Evolutionary conservation across 768 basidiomycete species (phyloP).

Genomic region (Amylocystis lapponica): DNA sequence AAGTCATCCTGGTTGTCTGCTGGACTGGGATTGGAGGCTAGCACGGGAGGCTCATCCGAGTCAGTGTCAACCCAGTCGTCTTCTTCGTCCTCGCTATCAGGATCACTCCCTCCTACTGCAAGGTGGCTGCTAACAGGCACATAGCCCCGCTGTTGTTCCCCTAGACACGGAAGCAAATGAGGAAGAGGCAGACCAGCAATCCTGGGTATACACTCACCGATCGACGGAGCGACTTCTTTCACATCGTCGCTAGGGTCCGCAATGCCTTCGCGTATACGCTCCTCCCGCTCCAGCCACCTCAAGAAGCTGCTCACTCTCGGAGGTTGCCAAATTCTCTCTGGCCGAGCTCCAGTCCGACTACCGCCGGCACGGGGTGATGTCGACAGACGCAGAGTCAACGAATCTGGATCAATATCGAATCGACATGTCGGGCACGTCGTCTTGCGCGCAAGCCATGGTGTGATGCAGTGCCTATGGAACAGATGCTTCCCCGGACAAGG

Average conservation of each 20-base stretch:
- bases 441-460: slow-evolving; percentile 79
- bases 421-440: slow-evolving; percentile 83
- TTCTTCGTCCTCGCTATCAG: background rate
- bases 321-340: slow-evolving; percentile 14
- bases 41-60: too few species aligned
- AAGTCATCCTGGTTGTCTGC: too few species aligned
- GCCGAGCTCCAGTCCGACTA: background rate
- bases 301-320: slow-evolving; percentile 12
- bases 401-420: slow-evolving; percentile 77
- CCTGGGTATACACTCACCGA: background rate
- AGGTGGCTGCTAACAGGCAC: background rate
- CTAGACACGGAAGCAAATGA: background rate
- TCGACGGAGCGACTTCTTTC: background rate
- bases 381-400: slow-evolving; percentile 41
- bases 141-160: background rate
- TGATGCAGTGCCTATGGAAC: slow-evolving; percentile 70
- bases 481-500: slow-evolving; percentile 66
- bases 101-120: background rate
- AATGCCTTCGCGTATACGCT: slow-evolving; percentile 3
- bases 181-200: background rate
- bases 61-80: slow-evolving; percentile 3
- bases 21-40: too few species aligned
- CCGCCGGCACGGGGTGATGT: background rate
- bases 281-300: slow-evolving; percentile 19
- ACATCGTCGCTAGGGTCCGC: background rate